Evolutionary conservation across 257 asterid genomes (phyloP).

Genomic region (Solanum rostratum): DNA sequence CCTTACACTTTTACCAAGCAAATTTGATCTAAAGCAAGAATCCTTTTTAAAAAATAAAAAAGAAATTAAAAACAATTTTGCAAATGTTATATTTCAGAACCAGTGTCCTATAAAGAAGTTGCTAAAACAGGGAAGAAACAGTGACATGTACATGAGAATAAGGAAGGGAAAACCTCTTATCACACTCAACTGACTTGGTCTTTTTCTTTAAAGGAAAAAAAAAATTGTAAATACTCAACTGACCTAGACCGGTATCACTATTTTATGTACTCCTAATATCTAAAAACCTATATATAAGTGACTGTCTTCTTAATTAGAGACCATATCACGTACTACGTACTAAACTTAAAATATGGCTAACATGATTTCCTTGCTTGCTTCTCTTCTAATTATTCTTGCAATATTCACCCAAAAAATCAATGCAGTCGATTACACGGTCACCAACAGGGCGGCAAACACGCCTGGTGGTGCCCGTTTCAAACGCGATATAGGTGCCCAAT

Average conservation of each 20-base stretch:
- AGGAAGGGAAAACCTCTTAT: neutral
- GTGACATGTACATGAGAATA: neutral
- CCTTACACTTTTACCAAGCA: neutral
- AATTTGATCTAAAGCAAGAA: neutral
- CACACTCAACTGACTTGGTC: neutral
- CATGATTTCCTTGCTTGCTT: neutral
- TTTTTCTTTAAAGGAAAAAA: neutral
- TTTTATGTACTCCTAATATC: neutral
- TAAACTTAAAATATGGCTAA: neutral
- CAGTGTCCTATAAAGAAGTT: too few species aligned
- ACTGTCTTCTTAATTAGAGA: neutral
- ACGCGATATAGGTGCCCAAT: slow-evolving; percentile 29
- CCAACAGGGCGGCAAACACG: slow-evolving; percentile 30
- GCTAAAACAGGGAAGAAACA: neutral
- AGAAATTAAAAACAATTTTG: too few species aligned
- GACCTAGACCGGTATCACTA: neutral
- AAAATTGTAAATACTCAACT: neutral
- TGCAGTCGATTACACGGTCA: slow-evolving; percentile 28
- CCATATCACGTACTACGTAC: neutral
- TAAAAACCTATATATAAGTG: neutral
- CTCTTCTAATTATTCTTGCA: neutral
- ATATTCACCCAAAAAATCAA: slow-evolving; percentile 1
- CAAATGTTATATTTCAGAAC: too few species aligned
- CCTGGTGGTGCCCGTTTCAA: slow-evolving; percentile 40
- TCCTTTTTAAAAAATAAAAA: neutral